A percentile compares a stretch with the other conserved stretches of the same genome.
Conservation (phyloP, 2,329 filamentous ascomycete species). For the Metarhizium robertsii region DNA sequence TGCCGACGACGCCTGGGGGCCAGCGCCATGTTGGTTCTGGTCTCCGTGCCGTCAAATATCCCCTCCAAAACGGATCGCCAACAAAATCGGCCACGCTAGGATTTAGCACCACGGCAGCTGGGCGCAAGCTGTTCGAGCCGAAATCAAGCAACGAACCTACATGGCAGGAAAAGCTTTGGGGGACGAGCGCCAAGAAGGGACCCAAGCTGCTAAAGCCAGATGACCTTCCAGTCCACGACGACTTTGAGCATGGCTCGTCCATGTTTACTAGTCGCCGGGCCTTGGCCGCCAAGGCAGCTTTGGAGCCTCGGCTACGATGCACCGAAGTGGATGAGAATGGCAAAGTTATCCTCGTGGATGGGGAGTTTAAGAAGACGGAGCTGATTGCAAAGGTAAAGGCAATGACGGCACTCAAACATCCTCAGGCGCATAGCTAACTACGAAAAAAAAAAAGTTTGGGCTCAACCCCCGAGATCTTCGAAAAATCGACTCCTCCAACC, state of each 20-base stretch:
- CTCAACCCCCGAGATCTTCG: conserved; percentile 87
- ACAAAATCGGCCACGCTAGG: background rate
- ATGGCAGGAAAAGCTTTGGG: conserved; percentile 43
- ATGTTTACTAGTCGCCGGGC: conserved; percentile 63
- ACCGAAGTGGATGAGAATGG: conserved; percentile 93
- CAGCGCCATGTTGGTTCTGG: background rate
- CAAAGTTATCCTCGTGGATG: conserved; percentile 84
- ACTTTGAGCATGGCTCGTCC: conserved; percentile 44
- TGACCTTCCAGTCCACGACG: conserved; percentile 48
- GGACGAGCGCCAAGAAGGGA: conserved; percentile 26
- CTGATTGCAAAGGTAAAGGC: conserved; percentile 74
- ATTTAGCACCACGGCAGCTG: conserved; percentile 19
- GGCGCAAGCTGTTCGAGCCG: conserved; percentile 11
- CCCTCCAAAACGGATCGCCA: background rate
- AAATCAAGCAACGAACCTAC: conserved; percentile 18
- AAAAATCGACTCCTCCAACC: conserved; percentile 93
- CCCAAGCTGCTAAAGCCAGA: conserved; percentile 40
- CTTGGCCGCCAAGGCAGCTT: conserved; percentile 64
- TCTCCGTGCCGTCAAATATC: background rate
- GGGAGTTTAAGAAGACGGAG: conserved; percentile 96
- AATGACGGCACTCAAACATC: background rate
- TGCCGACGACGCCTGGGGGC: background rate
- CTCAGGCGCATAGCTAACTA: background rate
- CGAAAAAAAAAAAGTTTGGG: conserved; percentile 54
- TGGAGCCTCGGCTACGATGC: conserved; percentile 79